Evolutionary conservation across 2,329 filamentous ascomycete species (phyloP), one percentile per base, ranked within the genome.

Genomic region (Aspergillus transmontanensis): DNA sequence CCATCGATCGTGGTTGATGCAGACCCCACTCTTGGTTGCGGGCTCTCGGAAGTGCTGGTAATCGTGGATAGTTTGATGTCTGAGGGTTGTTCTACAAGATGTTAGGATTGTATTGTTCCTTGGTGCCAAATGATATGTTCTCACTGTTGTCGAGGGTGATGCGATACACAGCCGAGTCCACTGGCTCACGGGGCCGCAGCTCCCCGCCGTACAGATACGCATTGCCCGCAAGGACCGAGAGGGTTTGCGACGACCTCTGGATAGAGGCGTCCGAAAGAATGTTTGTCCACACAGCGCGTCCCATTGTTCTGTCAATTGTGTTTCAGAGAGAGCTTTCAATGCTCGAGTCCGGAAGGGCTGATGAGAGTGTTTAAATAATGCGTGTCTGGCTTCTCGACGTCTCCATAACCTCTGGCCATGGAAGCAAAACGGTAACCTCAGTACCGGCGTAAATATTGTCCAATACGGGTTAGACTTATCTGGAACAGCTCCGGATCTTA

Each of bases 121-220:
- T 1, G 2, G 30, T 11, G 11, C 1, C 12, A 32, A 1, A 51
- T 30, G 5, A 12, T 10, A 6, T 3, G 26, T 30, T 61, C 66
- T 60, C 54, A 73, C 71, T 26, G 11, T 21, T n/a, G 11, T 39
- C 19, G 26, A 93, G 78, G 0, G 83, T 82, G 54, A 94, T 72
- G 59, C 87, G 79, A 73, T 93, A 89, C 75, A 95, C 84, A 68
- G 88, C 83, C 72, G 92, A 92, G 78, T 93, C 90, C 61, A 89
- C 84, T 7, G 90, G 89, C 72, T 91, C 80, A 55, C 88, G 83
- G 3, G 90, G 84, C 53, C 82, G 79, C 57, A 89, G 77, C 75
- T 95, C 92, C 68, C 92, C 93, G 64, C 93, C 92, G 72, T 93
- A 96, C 70, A 96, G 83, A 76, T 87, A 90, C 51, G 85, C 84